These are phyloP conservation scores for Phytophthora hybrid DNA, from an alignment of 352 stramenopile genomes.

Conservation along the genomic window DNA sequence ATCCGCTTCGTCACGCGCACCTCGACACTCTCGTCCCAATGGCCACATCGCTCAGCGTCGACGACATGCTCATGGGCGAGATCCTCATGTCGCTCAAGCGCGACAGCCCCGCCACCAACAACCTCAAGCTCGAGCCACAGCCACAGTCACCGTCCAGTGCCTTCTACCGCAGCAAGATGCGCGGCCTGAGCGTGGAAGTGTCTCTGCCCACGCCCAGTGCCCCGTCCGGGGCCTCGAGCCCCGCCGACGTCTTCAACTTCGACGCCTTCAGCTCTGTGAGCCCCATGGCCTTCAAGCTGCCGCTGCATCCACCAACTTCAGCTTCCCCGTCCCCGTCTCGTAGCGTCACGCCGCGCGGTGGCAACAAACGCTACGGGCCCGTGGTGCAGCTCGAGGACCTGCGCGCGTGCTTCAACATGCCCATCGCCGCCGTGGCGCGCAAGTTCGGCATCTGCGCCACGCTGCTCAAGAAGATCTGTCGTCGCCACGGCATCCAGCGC, in stretches of 20 bases:
- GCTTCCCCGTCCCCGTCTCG: background rate
- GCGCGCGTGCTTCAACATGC: slow-evolving; percentile 86
- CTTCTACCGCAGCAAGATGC: slow-evolving; percentile 56
- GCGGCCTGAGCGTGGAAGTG: slow-evolving; percentile 55
- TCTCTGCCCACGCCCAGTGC: slow-evolving; percentile 22
- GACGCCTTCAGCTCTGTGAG: slow-evolving; percentile 52
- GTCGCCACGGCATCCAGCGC: slow-evolving; percentile 81
- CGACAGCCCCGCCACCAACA: slow-evolving; percentile 17
- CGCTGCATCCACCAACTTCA: slow-evolving; percentile 7
- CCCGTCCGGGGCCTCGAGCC: slow-evolving; percentile 22
- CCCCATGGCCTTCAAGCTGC: slow-evolving; percentile 56
- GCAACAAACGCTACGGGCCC: slow-evolving; percentile 67
- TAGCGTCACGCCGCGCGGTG: slow-evolving; percentile 25
- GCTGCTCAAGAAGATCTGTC: slow-evolving; percentile 87
- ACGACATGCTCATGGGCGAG: slow-evolving; percentile 79
- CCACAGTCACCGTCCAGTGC: slow-evolving; percentile 1
- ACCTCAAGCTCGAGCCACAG: slow-evolving; percentile 19
- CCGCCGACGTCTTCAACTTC: slow-evolving; percentile 45
- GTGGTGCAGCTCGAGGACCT: slow-evolving; percentile 83
- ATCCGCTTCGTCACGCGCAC: slow-evolving; percentile 30
- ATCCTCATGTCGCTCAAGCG: slow-evolving; percentile 84
- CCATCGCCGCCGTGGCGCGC: slow-evolving; percentile 78
- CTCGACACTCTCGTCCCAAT: slow-evolving; percentile 9
- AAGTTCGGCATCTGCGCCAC: slow-evolving; percentile 90
- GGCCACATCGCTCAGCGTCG: slow-evolving; percentile 48